Percentiles rank a stretch among this genome's conserved stretches.
Evolutionary conservation across 495 filamentous ascomycete genomes (phyloP).

Genomic region (Lepidopterella palustris): DNA sequence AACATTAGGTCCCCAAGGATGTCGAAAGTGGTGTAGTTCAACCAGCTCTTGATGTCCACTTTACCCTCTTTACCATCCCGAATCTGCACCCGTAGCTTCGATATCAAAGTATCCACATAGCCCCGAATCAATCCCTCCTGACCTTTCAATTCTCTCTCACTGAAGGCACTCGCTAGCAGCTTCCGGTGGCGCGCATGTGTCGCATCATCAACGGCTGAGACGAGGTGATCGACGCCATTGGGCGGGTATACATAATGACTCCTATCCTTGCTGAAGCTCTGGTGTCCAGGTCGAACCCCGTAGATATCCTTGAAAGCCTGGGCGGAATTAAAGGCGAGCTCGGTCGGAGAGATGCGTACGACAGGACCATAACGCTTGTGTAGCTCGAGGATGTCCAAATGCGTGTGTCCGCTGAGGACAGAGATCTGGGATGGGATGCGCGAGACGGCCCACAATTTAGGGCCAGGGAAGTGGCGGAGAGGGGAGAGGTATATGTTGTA

Average conservation of each 20-base stretch:
- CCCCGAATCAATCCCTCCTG: constrained; percentile 1
- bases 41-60: constrained; percentile 14
- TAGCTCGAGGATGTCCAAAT: constrained; percentile 9
- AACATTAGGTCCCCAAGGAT: constrained; percentile 15
- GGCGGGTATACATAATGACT: constrained; percentile 11
- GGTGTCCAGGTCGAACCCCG: neutral
- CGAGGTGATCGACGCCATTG: constrained; percentile 2
- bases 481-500: constrained; percentile 50
- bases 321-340: constrained; percentile 15
- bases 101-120: neutral
- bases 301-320: constrained; percentile 19
- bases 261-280: neutral
- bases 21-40: constrained; percentile 17
- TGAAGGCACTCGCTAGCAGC: neutral
- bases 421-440: constrained; percentile 31
- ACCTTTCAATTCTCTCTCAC: neutral
- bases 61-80: neutral
- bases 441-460: constrained; percentile 40
- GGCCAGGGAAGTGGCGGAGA: constrained; percentile 47
- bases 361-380: constrained; percentile 20
- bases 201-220: neutral
- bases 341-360: constrained; percentile 11
- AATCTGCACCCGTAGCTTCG: constrained; percentile 2
- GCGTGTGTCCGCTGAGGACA: constrained; percentile 4
- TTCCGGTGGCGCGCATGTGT: neutral